Evolutionary conservation across 2,329 filamentous ascomycete species (phyloP), one percentile per base, ranked within the genome.

Genomic region (Parascedosporium putredinis): DNA sequence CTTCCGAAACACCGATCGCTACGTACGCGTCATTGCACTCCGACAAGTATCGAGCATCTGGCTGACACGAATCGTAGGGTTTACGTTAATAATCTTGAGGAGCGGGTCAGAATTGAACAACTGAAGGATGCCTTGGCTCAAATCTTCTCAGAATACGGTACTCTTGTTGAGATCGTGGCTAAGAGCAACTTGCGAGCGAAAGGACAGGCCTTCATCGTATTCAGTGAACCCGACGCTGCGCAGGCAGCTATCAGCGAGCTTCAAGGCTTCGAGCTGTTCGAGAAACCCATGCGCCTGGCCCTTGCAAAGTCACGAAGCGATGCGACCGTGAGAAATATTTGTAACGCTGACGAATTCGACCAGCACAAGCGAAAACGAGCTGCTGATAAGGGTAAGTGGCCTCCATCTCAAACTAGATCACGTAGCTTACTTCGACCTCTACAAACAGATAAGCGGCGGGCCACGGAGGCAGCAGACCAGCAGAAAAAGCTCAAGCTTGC

Each of bases 181-280:
- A 95, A 95, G 72, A 88, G 80, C 55, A 96, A 94, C 65, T 68
- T 97, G 25, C 90, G 87, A 64, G 87, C 88, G 40, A 96, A 94
- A 64, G 93, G 93, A 10, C 93, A 98, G 68, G 93, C 93, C 1
- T 98, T 98, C 63, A 71, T 98, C 46, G 89, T 97, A 43, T 97
- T 89, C 64, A 88, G 94, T 58, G 78, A 74, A 53, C 72, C 84
- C n/a, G 85, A 89, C 50, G 79, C 83, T n/a, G 90, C 90, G 3
- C 72, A 78, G 48, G 77, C 81, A 55, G 91, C 93, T 16, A 85
- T 96, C 54, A 87, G 95, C 47, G 88, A 95, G 58, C 75, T 94
- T 54, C 86, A 96, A 60, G 91, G 88, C 7, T 98, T 98, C 65
- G 86, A 94, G 58, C 71, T 98, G 4, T 95, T 95, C 59, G 88